These are phyloP conservation scores for Leptomonas seymouri DNA, from an alignment of 208 protist species.

Conservation along the genomic window DNA sequence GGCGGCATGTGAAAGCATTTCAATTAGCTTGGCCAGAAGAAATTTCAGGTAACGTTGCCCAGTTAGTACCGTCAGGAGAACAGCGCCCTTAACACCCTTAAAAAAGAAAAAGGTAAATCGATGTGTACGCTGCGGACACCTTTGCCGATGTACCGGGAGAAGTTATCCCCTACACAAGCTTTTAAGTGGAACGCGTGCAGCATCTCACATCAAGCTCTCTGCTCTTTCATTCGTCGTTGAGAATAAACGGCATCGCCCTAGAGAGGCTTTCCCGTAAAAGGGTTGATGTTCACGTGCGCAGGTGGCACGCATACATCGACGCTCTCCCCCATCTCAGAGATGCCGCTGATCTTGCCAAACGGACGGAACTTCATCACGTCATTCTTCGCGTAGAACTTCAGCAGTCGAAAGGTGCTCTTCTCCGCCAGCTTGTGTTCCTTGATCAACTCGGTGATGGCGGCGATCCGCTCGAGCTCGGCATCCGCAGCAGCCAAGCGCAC, in stretches of 20 bases:
- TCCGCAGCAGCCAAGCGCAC: constrained; percentile 50
- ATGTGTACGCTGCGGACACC: no score
- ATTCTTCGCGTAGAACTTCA: constrained; percentile 91
- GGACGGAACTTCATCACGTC: constrained; percentile 78
- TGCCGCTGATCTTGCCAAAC: constrained; percentile 87
- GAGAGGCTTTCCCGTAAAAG: constrained; percentile 55
- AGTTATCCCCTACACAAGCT: no score
- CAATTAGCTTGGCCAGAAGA: no score
- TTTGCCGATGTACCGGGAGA: no score
- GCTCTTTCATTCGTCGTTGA: neutral
- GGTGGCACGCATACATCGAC: constrained; percentile 82
- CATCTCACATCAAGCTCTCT: neutral
- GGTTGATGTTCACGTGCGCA: constrained; percentile 82
- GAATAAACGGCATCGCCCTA: neutral
- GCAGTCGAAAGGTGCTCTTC: constrained; percentile 73
- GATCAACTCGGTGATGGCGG: constrained; percentile 47
- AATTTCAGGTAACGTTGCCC: no score
- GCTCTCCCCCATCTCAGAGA: constrained; percentile 82
- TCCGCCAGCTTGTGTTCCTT: constrained; percentile 71
- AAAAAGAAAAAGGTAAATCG: no score
- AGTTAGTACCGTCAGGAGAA: no score
- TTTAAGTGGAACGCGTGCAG: neutral
- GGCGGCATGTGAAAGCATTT: no score
- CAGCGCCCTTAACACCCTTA: no score
- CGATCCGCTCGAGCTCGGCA: constrained; percentile 58